Evolutionary conservation across 2,329 filamentous ascomycete species (phyloP).

Genomic region (Phialophora chinensis): DNA sequence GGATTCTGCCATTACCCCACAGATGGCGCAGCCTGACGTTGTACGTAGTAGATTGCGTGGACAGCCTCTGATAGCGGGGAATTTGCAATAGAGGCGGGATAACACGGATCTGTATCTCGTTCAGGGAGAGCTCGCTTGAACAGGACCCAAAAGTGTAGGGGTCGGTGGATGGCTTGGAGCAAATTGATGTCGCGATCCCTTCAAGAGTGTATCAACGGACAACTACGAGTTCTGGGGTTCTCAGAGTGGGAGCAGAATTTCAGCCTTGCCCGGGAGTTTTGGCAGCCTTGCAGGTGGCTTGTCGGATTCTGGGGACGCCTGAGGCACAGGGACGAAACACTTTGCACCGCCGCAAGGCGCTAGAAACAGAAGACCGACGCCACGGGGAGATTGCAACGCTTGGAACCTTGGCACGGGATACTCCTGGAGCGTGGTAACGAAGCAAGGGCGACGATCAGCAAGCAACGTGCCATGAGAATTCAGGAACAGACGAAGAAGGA

Average conservation of each 20-base stretch:
- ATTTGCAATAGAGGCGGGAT: background rate
- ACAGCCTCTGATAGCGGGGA: background rate
- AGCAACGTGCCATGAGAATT: background rate
- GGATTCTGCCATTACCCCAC: conserved; percentile 26
- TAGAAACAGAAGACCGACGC: conserved; percentile 5
- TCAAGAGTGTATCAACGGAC: background rate
- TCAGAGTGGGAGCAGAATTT: background rate
- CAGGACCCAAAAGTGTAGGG: background rate
- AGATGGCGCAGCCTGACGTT: conserved; percentile 23
- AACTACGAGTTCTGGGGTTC: background rate
- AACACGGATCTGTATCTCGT: background rate
- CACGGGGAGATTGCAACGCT: conserved; percentile 11
- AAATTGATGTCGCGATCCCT: background rate
- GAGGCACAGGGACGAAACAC: conserved; percentile 15
- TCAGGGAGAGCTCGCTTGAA: background rate
- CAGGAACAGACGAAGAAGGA: background rate
- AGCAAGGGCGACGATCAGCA: no score
- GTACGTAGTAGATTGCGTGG: conserved; percentile 19
- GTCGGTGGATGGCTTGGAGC: background rate
- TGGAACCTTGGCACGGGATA: background rate
- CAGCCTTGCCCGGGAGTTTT: background rate
- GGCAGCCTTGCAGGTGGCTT: conserved; percentile 13
- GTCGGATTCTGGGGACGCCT: conserved; percentile 13
- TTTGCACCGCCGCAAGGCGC: conserved; percentile 18
- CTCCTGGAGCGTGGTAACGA: background rate